Percentiles rank a stretch among this genome's conserved stretches.
Conservation (phyloP, 164 flowering plant species). For the Nelumbo lutea region DNA sequence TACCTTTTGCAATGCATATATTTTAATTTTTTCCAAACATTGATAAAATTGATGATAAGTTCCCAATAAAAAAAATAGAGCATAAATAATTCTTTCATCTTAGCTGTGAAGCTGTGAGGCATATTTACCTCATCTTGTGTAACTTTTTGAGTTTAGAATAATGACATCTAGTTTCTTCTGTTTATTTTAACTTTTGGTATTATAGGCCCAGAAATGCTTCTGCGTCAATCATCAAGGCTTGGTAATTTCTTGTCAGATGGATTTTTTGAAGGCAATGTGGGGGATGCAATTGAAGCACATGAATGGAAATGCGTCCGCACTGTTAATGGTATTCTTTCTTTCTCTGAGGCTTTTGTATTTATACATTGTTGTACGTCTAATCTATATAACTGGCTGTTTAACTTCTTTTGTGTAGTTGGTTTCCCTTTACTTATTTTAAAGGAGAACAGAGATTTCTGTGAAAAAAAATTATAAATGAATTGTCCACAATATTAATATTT, state of each 20-base stretch:
- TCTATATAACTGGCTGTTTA: not conserved
- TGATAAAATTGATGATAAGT: too few relatives aligned
- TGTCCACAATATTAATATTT: too few relatives aligned
- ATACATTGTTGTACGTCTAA: not conserved
- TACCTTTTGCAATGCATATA: too few relatives aligned
- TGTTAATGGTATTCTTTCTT: constrained; percentile 47
- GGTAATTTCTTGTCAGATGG: constrained; percentile 26
- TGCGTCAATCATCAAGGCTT: constrained; percentile 56
- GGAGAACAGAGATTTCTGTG: too few relatives aligned
- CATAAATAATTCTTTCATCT: too few relatives aligned
- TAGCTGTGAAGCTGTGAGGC: too few relatives aligned
- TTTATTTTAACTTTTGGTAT: not conserved
- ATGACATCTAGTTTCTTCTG: not conserved
- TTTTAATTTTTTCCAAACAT: too few relatives aligned
- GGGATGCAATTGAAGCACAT: constrained; percentile 77
- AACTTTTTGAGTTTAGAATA: too few relatives aligned
- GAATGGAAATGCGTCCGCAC: constrained; percentile 82
- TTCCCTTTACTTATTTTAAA: too few relatives aligned
- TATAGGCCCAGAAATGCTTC: constrained; percentile 70
- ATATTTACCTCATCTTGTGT: too few relatives aligned
- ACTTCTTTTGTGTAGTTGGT: not conserved
- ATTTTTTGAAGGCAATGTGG: constrained; percentile 45
- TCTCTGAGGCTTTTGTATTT: not conserved
- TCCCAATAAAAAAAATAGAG: too few relatives aligned
- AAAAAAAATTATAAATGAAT: too few relatives aligned